Base-by-base conservation (phyloP, 2,329 filamentous ascomycete species). In the Trichoderma sp. region DNA sequence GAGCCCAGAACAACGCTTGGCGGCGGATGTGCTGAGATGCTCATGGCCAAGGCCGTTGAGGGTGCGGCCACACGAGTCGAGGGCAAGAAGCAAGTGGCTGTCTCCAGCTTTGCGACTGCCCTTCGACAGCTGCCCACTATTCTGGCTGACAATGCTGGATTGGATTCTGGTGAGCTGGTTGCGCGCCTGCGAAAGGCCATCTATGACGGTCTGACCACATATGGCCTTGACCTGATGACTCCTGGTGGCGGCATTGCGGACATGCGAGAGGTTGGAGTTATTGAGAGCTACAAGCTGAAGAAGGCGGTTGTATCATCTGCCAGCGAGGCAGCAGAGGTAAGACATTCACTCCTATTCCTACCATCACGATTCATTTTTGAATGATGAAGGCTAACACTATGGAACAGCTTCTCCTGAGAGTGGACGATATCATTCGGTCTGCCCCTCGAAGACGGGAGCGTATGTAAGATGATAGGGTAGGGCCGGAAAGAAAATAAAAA, bases 201-300 rank as follows among this genome's bases (percentile, higher is more conserved):
- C 73, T 98, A 98, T 83, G 92, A 96, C 72, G 96, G 96, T 72
- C 90, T 97, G 87, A 94, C 90, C 62, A 97, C 91, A 71, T 97
- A 95, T 66, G 96, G 96, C 24, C 84, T 99, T 72, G 96, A 99
- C 78, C 84, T 99, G 72, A 85, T 92, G 82, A 93, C 91, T 1
- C 94, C 95, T 2, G 95, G 96, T 52, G 96, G 96, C 70, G 94
- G 94, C 56, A 93, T 99, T 76, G 87, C 93, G 14, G 96, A 99
- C 77, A 99, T 99, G 96, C 88, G 95, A 66, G 93, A 99, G 76
- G 80, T 97, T 59, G 96, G 96, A 56, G 94, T 99, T 33, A 91
- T 99, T 74, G 96, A 99, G 84, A 97, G 93, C 81, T 98, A 97
- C 86, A 99, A 99, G 87, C 84, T 99, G 79, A 99, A 99, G 88